Evolutionary conservation across 2,329 filamentous ascomycete genomes (phyloP).

Genomic region (Colletotrichum liaoningense): DNA sequence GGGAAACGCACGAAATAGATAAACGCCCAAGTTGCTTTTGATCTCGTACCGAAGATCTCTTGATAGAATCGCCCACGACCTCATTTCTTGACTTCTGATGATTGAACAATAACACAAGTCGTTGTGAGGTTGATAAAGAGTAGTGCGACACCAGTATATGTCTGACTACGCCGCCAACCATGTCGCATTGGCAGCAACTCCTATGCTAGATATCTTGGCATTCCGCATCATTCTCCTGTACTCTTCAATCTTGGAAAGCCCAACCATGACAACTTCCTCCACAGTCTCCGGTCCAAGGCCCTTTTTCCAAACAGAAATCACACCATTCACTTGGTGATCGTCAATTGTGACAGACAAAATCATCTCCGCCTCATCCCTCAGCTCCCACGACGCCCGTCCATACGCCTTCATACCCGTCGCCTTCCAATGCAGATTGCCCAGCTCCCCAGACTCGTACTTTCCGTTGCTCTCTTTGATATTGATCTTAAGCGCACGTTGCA

Average conservation of each 20-base stretch:
- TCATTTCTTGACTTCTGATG: neutral
- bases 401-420: constrained; percentile 11
- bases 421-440: constrained; percentile 9
- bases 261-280: constrained; percentile 21
- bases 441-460: neutral
- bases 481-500: neutral
- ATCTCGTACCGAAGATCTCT: neutral
- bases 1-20: neutral
- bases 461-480: neutral
- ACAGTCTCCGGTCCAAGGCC: constrained; percentile 1
- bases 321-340: constrained; percentile 15
- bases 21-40: neutral
- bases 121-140: neutral
- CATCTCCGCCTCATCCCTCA: constrained; percentile 8
- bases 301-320: constrained; percentile 13
- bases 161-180: neutral
- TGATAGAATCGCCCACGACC: neutral
- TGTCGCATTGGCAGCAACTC: neutral
- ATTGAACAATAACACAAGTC: neutral
- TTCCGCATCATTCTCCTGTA: constrained; percentile 16
- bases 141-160: neutral
- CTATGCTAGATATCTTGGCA: constrained; percentile 1
- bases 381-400: constrained; percentile 18
- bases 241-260: constrained; percentile 21
- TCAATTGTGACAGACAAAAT: constrained; percentile 7